Base-by-base conservation (phyloP, 768 basidiomycete genomes). In the Tricholoma hemisulphureum region DNA sequence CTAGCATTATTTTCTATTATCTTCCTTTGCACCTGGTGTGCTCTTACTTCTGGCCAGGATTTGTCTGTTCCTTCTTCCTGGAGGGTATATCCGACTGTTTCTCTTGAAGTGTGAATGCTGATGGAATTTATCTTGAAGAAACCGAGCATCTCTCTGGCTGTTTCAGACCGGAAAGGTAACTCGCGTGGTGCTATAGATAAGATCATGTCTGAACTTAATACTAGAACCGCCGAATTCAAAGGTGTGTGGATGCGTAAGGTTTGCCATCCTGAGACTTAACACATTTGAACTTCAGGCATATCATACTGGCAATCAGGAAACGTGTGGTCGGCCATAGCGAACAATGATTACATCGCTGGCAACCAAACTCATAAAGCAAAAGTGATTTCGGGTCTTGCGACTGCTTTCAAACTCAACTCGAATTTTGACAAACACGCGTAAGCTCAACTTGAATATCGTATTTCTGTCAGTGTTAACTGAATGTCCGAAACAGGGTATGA, bases 261-360 rank as follows among this genome's bases (percentile, higher is more conserved):
- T 8, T 8, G 29, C 29, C 29, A 10, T 31, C 29, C 29, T 31
- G n/a, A 6, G 29, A 34, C 14, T 34, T 2, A 5, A 34, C 7
- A 10, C 32, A 34, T 34, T 10, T 34, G 32, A 5, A 23, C 20
- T 31, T 46, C 45, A 81, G 82, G 77, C 6, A 76, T 84, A 32
- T 75, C 79, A 35, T 83, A 75, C 56, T 83, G 83, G 82, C 80
- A 83, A 62, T 70, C 79, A 21, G 83, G 72, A 2, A 83, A 83
- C 52, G 80, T 76, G 10, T 80, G 73, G 67, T 78, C 80, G 14
- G 77, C 75, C 18, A 72, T 79, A 69, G 81, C 79, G 1, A 80
- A 81, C 49, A 76, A 79, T 32, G 81, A 82, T 58, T 63, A 71
- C 28, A 66, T 72, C 11, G 68, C 77, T 3, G 67, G 69, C 16